Conservation (phyloP, 2,329 filamentous ascomycete species). For the Westerdykella aurantiaca region DNA sequence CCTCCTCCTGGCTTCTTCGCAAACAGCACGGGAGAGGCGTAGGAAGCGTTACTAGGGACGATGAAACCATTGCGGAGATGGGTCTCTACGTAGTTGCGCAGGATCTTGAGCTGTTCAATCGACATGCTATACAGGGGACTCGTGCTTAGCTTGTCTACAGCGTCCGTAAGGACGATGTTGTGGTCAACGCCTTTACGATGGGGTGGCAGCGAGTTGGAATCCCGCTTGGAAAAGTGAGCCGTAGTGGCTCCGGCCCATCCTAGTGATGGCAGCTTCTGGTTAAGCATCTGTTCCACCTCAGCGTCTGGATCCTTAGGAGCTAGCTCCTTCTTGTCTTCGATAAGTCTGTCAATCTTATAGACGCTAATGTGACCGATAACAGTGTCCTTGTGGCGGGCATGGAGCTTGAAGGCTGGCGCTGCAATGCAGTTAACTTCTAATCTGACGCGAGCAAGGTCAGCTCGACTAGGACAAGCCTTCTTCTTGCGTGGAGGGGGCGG, state of each 20-base stretch:
- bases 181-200: background rate
- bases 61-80: slow-evolving; percentile 6
- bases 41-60: slow-evolving; percentile 3
- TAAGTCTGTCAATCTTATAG: too few species aligned
- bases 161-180: background rate
- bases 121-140: slow-evolving; percentile 2
- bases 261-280: too few species aligned
- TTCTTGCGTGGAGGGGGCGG: too few species aligned
- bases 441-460: too few species aligned
- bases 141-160: background rate
- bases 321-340: too few species aligned
- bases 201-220: background rate
- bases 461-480: too few species aligned
- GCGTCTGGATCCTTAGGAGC: too few species aligned
- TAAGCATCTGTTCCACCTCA: too few species aligned
- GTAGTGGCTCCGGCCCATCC: background rate
- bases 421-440: too few species aligned
- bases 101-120: background rate
- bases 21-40: slow-evolving; percentile 24
- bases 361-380: too few species aligned
- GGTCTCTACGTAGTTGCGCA: background rate
- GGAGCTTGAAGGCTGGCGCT: too few species aligned
- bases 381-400: too few species aligned
- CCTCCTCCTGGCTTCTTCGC: slow-evolving; percentile 25
- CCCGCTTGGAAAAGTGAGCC: background rate